These are phyloP conservation scores for Dactylella cylindrospora DNA, from an alignment of 2,329 filamentous ascomycete genomes.

Conservation along the genomic window DNA sequence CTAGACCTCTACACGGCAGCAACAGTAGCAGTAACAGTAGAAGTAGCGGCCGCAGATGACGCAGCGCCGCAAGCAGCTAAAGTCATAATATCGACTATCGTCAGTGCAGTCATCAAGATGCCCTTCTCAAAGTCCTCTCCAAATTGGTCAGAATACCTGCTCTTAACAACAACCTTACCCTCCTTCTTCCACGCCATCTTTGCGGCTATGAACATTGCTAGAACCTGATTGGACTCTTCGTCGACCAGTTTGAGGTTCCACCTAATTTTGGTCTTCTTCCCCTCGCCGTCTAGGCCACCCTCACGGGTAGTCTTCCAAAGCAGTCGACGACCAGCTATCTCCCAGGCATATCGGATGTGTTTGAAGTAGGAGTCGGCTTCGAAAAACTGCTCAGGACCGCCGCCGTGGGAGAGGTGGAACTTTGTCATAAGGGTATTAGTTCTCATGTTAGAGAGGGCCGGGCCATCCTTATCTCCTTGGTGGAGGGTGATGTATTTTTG, in stretches of 20 bases:
- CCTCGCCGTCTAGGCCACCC: slow-evolving; percentile 16
- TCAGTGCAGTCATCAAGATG: slow-evolving; percentile 15
- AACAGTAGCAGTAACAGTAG: slow-evolving; percentile 1
- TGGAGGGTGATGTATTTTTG: slow-evolving; percentile 20
- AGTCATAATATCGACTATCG: slow-evolving; percentile 19
- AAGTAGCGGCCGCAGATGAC: too few relatives aligned
- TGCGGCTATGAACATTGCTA: slow-evolving; percentile 26
- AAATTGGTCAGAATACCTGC: slow-evolving; percentile 5
- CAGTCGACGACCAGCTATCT: slow-evolving; percentile 4
- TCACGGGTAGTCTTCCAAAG: slow-evolving; percentile 31
- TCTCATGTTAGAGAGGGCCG: slow-evolving; percentile 13
- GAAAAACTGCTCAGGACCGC: slow-evolving; percentile 14
- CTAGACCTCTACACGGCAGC: too few relatives aligned
- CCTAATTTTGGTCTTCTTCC: slow-evolving; percentile 7
- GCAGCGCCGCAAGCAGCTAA: too few relatives aligned
- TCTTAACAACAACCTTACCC: slow-evolving; percentile 22
- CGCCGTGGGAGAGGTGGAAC: slow-evolving; percentile 18
- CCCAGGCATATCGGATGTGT: slow-evolving; percentile 15
- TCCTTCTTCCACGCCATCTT: slow-evolving; percentile 21
- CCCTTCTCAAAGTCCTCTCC: slow-evolving; percentile 20
- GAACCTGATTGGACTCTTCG: slow-evolving; percentile 13
- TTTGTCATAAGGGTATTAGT: slow-evolving; percentile 38
- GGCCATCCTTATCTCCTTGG: slow-evolving; percentile 2
- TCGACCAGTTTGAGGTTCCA: slow-evolving; percentile 20
- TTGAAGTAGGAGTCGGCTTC: slow-evolving; percentile 15